Evolutionary conservation across 2,329 filamentous ascomycete genomes (phyloP), one percentile per base, ranked within the genome.

Genomic region (Monilinia vaccinii-corymbosi): DNA sequence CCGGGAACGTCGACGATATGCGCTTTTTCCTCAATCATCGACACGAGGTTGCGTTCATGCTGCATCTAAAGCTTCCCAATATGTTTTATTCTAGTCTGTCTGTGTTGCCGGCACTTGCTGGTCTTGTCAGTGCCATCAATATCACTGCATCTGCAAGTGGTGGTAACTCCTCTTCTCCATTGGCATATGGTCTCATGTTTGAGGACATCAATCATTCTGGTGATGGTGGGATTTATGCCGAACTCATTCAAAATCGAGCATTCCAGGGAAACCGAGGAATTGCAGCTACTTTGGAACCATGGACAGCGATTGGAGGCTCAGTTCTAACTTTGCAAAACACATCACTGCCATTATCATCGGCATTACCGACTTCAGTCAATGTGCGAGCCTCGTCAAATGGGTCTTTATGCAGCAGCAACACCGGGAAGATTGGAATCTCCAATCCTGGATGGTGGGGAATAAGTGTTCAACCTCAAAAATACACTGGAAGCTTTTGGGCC

Each of bases 231-330:
- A 68, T 70, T 31, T 89, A 90, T 69, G 86, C 83, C 52, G 86
- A 90, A 68, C 72, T 90, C 60, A 81, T 90, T 60, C 80, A 79
- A 56, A 90, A 90, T 72, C 80, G 85, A 52, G 87, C 85, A 13
- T 89, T 90, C 68, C 87, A 90, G 71, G 71, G 73, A 23, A 65
- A 68, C 18, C 77, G 56, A 18, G 63, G 14, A 71, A 83, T 32
- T 73, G 78, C 40, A 71, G 85, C 40, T 75, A 80, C 64, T 73
- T 76, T 58, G 74, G 66, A 77, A 73, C 57, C 68, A 25, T 71
- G 67, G 67, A 50, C 40, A 6, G 51, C 66, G n/a, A 42, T 68
- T 45, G 66, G 68, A 11, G 61, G 46, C 47, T 63, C 66, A 16
- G 45, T 55, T 8, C 58, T 71, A 18, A 62, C 58, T 16, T 62